A percentile compares a stretch with the other conserved stretches of the same genome.
Conservation (phyloP, 2,329 filamentous ascomycete genomes). For the Alternaria sp. region DNA sequence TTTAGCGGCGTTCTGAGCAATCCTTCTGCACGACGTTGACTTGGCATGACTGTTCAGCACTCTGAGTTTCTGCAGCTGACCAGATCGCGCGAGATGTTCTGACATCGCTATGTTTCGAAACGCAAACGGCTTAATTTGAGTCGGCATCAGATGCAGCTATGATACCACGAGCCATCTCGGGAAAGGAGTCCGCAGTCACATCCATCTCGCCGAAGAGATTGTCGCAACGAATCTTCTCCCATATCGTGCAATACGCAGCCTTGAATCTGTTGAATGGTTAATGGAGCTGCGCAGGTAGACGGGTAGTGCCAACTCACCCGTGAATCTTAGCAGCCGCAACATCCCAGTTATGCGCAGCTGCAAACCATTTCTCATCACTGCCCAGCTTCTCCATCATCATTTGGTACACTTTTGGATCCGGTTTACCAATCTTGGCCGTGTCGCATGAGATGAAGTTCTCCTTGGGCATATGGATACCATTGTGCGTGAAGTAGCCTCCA, state of each 20-base stretch:
- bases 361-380: neutral
- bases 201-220: neutral
- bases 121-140: neutral
- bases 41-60: neutral
- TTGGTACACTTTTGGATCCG: neutral
- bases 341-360: neutral
- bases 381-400: neutral
- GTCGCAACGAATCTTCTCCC: neutral
- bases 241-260: neutral
- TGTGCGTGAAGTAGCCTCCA: neutral
- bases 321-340: neutral
- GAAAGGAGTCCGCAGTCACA: neutral
- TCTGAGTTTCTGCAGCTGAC: neutral
- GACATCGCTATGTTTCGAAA: neutral
- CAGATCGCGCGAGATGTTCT: neutral
- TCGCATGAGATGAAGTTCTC: neutral
- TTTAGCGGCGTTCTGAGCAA: neutral
- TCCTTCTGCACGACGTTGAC: neutral
- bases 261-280: neutral
- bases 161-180: neutral
- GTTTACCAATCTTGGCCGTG: neutral
- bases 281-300: neutral
- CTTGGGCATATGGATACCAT: neutral
- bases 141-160: neutral
- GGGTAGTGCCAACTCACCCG: neutral